phyloP scores from a whole-genome alignment of 495 filamentous ascomycete species.

The Friedmanniomyces endolithicus region DNA sequence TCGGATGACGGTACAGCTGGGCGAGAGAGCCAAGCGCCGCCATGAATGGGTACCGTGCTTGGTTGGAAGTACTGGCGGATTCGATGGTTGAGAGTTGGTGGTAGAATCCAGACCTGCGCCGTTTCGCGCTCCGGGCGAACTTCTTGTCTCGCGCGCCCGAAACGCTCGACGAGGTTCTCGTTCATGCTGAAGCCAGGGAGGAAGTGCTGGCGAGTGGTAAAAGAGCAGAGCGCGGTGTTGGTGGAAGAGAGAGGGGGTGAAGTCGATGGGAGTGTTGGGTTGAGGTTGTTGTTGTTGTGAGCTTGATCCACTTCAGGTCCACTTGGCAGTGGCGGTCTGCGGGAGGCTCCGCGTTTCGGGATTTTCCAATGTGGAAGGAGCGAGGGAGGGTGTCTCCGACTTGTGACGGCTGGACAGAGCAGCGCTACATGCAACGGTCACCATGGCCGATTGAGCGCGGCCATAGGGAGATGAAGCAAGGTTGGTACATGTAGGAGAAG shows the following conservation, averaged over 20 bases:
- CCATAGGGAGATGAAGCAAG: too few relatives aligned
- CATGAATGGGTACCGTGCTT: conserved; percentile 6
- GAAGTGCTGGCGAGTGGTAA: background rate
- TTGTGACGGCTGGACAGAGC: too few relatives aligned
- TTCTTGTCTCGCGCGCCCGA: conserved; percentile 6
- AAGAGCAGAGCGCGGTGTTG: background rate
- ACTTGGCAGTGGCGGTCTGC: too few relatives aligned
- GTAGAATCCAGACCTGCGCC: conserved; percentile 7
- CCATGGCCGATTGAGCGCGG: too few relatives aligned
- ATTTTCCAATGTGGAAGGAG: background rate
- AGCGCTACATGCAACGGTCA: too few relatives aligned
- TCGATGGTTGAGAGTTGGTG: conserved; percentile 9
- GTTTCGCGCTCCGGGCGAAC: background rate
- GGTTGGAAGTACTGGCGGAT: conserved; percentile 25
- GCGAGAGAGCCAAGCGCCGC: conserved; percentile 22
- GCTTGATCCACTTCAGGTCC: background rate
- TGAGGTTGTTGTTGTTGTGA: background rate
- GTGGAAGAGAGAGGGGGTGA: background rate
- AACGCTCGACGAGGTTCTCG: conserved; percentile 16
- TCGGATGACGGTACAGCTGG: conserved; percentile 24
- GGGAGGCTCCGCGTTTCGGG: too few relatives aligned
- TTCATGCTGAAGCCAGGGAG: conserved; percentile 9
- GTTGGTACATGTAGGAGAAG: too few relatives aligned
- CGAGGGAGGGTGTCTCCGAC: too few relatives aligned
- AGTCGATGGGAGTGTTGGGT: too few relatives aligned